Conservation (phyloP, 2,329 filamentous ascomycete species). For the Catunica adiposa region DNA sequence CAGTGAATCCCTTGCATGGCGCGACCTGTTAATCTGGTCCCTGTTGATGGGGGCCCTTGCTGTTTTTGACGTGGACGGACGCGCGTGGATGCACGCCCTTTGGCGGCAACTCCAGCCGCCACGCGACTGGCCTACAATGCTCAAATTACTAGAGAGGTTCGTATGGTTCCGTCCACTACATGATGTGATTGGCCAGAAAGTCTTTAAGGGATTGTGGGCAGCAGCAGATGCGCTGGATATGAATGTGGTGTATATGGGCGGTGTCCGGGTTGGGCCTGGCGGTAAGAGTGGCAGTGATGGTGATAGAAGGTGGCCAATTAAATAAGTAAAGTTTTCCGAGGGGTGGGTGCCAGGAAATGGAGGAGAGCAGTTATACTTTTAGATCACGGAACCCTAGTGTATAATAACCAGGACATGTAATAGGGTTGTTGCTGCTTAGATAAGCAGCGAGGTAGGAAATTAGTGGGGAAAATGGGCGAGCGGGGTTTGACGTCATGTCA, state of each 20-base stretch:
- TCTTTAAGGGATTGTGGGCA: slow-evolving; percentile 8
- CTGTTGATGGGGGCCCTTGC: slow-evolving; percentile 11
- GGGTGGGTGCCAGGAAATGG: too few species aligned
- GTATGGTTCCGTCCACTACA: slow-evolving; percentile 13
- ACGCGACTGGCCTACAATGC: slow-evolving; percentile 11
- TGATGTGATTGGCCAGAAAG: slow-evolving; percentile 6
- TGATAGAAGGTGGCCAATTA: not conserved
- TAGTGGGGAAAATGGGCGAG: too few species aligned
- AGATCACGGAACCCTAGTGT: too few species aligned
- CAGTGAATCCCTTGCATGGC: not conserved
- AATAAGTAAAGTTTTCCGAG: too few species aligned
- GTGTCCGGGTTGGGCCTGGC: not conserved
- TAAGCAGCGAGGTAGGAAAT: too few species aligned
- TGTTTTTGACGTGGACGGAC: slow-evolving; percentile 11
- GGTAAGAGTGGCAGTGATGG: not conserved
- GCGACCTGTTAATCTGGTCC: slow-evolving; percentile 11
- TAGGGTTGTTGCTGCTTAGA: too few species aligned
- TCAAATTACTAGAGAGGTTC: slow-evolving; percentile 6
- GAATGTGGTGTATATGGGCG: not conserved
- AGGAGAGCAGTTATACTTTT: too few species aligned
- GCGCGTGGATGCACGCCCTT: slow-evolving; percentile 11
- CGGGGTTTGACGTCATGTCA: too few species aligned
- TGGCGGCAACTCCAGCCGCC: slow-evolving; percentile 11
- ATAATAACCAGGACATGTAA: too few species aligned
- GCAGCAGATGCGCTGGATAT: slow-evolving; percentile 2